A percentile compares a stretch with the other conserved stretches of the same genome.
These are phyloP conservation scores for Emmonsiellopsis sp. DNA, from an alignment of 2,329 filamentous ascomycete species.

Conservation along the genomic window DNA sequence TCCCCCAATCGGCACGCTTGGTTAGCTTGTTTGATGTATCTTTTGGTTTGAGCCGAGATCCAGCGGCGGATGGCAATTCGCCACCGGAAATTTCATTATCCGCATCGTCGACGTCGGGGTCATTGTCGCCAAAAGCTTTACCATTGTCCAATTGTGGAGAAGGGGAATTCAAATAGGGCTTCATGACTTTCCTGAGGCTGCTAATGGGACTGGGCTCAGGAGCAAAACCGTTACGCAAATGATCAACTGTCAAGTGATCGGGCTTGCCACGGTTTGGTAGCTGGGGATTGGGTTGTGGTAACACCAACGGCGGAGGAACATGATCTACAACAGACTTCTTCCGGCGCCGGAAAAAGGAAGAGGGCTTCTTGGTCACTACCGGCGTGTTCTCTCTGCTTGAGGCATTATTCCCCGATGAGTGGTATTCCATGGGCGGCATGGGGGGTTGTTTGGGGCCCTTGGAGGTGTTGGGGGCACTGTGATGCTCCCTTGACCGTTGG, in stretches of 20 bases:
- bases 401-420: slow-evolving; percentile 14
- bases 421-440: slow-evolving; percentile 17
- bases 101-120: slow-evolving; percentile 9
- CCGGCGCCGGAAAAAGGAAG: slow-evolving; percentile 84
- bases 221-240: slow-evolving; percentile 11
- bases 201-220: slow-evolving; percentile 56
- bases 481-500: slow-evolving; percentile 4
- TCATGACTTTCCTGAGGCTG: slow-evolving; percentile 79
- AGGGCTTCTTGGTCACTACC: slow-evolving; percentile 75
- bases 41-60: not conserved
- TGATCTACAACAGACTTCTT: slow-evolving; percentile 73
- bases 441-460: slow-evolving; percentile 18
- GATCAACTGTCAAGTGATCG: slow-evolving; percentile 10
- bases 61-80: slow-evolving; percentile 11
- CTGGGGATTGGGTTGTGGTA: slow-evolving; percentile 36
- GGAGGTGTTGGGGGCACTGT: slow-evolving; percentile 12
- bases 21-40: not conserved
- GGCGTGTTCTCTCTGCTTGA: slow-evolving; percentile 26
- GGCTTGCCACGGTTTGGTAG: slow-evolving; percentile 18
- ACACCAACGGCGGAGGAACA: slow-evolving; percentile 49
- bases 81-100: slow-evolving; percentile 18
- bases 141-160: slow-evolving; percentile 6
- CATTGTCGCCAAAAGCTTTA: not conserved
- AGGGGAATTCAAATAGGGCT: slow-evolving; percentile 57
- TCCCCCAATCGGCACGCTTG: not conserved